Conservation (phyloP, 768 basidiomycete genomes). For the Rossbeevera mucosa region DNA sequence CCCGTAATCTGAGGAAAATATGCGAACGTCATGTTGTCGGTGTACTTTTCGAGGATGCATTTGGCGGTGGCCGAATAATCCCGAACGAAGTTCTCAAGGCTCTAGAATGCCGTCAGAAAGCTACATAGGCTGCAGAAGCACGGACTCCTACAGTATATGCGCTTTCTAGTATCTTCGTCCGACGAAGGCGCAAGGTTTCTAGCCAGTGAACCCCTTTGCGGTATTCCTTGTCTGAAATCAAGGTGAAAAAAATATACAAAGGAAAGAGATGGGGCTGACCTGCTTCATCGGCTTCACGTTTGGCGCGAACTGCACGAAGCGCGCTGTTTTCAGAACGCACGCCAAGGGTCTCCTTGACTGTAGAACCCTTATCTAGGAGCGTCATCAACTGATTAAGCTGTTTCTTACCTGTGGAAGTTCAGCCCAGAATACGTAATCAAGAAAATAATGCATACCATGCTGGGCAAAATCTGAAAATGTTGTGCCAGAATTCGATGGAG, state of each 20-base stretch:
- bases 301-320: constrained; percentile 72
- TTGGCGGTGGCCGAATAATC: constrained; percentile 67
- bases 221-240: constrained; percentile 74
- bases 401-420: constrained; percentile 58
- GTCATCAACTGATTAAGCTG: constrained; percentile 84
- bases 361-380: constrained; percentile 73
- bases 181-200: constrained; percentile 80
- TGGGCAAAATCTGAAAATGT: constrained; percentile 85
- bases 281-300: constrained; percentile 89
- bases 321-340: constrained; percentile 59
- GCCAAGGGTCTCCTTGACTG: constrained; percentile 56
- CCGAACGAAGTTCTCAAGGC: constrained; percentile 71
- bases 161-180: constrained; percentile 76
- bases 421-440: neutral
- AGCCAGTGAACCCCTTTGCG: constrained; percentile 86
- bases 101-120: constrained; percentile 41
- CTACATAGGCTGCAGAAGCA: neutral
- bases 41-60: constrained; percentile 62
- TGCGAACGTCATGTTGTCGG: constrained; percentile 66
- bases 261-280: constrained; percentile 40
- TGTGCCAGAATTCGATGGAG: constrained; percentile 75
- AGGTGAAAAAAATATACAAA: constrained; percentile 1
- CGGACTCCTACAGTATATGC: constrained; percentile 62
- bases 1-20: neutral
- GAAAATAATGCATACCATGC: constrained; percentile 46